phyloP scores from a whole-genome alignment of 305 asterid species.

The Fraxinus xanthoxyloides region DNA sequence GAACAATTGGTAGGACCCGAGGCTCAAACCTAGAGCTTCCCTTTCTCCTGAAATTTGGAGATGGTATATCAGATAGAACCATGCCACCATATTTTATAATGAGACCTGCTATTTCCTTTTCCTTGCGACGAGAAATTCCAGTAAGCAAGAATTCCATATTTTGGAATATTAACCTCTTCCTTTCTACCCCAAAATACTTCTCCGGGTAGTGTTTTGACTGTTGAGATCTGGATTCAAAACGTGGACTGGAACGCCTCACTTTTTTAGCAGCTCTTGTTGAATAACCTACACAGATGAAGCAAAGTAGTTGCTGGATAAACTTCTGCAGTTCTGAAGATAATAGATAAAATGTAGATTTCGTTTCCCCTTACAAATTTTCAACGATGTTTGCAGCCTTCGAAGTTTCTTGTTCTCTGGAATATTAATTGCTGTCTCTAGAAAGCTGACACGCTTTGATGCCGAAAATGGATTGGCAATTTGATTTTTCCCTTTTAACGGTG shows the following conservation, averaged over 20 bases:
- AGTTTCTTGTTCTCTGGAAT: conserved; percentile 28
- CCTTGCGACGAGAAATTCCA: conserved; percentile 63
- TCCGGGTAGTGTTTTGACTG: conserved; percentile 33
- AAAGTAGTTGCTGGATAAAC: conserved; percentile 17
- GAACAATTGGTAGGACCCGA: conserved; percentile 55
- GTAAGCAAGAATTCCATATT: conserved; percentile 75
- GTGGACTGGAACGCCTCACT: conserved; percentile 33
- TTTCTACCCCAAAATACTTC: conserved; percentile 31
- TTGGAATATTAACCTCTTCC: conserved; percentile 57
- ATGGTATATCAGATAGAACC: conserved; percentile 64
- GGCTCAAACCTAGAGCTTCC: conserved; percentile 41
- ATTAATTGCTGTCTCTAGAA: conserved; percentile 40
- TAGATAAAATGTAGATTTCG: conserved; percentile 14
- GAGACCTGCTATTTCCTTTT: conserved; percentile 60
- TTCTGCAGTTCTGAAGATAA: conserved; percentile 16
- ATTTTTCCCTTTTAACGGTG: conserved; percentile 25
- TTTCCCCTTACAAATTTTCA: conserved; percentile 47
- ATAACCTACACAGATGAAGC: conserved; percentile 43
- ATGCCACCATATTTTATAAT: conserved; percentile 67
- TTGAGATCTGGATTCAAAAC: conserved; percentile 39
- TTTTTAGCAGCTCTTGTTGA: conserved; percentile 39
- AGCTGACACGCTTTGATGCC: conserved; percentile 51
- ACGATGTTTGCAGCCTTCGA: conserved; percentile 32
- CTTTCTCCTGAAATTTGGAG: conserved; percentile 44
- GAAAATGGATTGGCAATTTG: conserved; percentile 29